Base-by-base conservation (phyloP, 768 basidiomycete species). In the Heimioporus sp. region DNA sequence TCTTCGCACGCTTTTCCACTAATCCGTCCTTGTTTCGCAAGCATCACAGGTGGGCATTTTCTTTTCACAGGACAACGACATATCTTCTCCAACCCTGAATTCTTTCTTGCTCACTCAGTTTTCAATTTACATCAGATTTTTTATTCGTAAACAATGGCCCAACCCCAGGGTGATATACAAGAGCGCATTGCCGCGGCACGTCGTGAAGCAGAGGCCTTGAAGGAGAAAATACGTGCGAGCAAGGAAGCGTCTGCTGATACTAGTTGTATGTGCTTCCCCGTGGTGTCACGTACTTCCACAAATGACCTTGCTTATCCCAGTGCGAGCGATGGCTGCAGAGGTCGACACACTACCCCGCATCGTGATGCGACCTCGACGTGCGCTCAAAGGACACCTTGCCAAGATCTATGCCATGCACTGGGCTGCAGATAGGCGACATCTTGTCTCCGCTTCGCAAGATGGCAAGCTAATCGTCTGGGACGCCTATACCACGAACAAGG, bases 351-450 rank as follows among this genome's bases (percentile, higher is more conserved):
- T 99, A 46, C 96, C 96, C 39, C 90, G 96, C 54, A 92, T 99
- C 65, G 87, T 96, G 36, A 95, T 99, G 91, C 90, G 92, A 62
- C 91, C 93, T 48, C 84, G 97, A 52, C 89, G 96, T 60, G 90
- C 92, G 56, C 86, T 99, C 61, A 87, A 94, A 66, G 96, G 96
- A 24, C 96, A 99, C 73, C 85, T 99, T 47, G 96, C 96, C 55
- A 99, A 99, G 80, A 98, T 99, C 66, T 99, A 99, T 71, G 96
- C 96, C 43, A 97, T 99, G 91, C 97, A 99, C 72, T 99, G 97
- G 97, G 90, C 96, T 32, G 86, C 90, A 47, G 96, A 99, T 77
- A 84, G 93, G 65, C 81, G 97, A 63, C 96, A 99, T 77, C 84
- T 99, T 54, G 96, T 99, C 34, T 98, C 97, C 15, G 96, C 96